A percentile compares a stretch with the other conserved stretches of the same genome.
Conservation (phyloP, 2,329 filamentous ascomycete species). For the Rhexocercosporidium sp. region DNA sequence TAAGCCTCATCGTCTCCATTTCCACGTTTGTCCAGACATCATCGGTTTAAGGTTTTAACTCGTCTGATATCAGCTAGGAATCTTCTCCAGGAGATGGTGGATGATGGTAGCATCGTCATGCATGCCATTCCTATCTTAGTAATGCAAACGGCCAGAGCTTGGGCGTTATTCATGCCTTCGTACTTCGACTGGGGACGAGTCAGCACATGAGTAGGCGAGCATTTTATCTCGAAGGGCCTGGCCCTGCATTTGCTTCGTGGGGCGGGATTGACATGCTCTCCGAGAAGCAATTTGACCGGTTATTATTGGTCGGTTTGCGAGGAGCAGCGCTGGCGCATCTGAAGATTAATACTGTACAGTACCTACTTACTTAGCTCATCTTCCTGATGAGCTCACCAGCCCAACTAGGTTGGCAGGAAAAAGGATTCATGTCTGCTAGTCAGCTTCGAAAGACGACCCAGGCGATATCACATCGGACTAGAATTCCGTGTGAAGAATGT, state of each 20-base stretch:
- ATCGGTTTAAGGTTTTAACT: constrained; percentile 12
- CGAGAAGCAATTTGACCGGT: constrained; percentile 3
- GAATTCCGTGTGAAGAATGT: neutral
- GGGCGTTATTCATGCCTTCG: constrained; percentile 26
- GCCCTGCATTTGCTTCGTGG: constrained; percentile 13
- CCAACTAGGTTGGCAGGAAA: neutral
- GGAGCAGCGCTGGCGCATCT: constrained; percentile 8
- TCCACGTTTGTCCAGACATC: constrained; percentile 31
- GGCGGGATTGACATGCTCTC: constrained; percentile 22
- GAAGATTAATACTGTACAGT: neutral
- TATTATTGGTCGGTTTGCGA: constrained; percentile 20
- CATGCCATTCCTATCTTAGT: constrained; percentile 29
- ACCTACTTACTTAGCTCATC: neutral
- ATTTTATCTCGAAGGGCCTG: neutral
- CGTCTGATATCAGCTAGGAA: constrained; percentile 23
- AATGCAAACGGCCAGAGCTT: constrained; percentile 27
- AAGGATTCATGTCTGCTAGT: constrained; percentile 3
- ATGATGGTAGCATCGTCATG: constrained; percentile 34
- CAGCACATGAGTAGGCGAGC: constrained; percentile 17
- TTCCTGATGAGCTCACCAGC: neutral
- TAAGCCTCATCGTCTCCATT: constrained; percentile 29
- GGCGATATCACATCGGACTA: neutral
- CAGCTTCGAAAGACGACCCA: neutral
- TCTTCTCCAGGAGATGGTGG: constrained; percentile 24
- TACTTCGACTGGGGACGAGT: constrained; percentile 21